phyloP scores from a whole-genome alignment of 2,329 filamentous ascomycete genomes.

The Diaporthe ampelina region DNA sequence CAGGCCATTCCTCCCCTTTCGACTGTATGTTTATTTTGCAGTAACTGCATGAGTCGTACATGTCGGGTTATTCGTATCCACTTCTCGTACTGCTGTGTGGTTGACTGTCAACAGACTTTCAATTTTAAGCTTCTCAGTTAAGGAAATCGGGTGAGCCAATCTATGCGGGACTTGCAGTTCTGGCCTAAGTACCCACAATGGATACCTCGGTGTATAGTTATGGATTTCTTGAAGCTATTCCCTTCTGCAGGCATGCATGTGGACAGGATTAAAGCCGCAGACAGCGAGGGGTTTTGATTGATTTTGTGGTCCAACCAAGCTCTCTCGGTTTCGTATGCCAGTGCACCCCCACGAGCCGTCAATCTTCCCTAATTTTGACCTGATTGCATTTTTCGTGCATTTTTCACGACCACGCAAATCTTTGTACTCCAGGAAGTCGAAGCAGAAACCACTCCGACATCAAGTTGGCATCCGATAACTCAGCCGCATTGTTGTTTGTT shows the following conservation, averaged over 20 bases:
- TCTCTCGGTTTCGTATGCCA: neutral
- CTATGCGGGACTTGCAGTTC: neutral
- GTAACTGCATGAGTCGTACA: neutral
- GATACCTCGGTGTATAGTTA: neutral
- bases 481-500: neutral
- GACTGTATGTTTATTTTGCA: neutral
- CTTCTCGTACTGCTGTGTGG: neutral
- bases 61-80: neutral
- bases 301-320: neutral
- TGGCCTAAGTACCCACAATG: neutral
- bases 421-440: neutral
- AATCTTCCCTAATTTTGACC: neutral
- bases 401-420: neutral
- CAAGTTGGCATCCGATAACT: too few relatives aligned
- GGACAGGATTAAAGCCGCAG: neutral
- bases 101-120: neutral
- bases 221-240: neutral
- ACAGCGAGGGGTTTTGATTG: neutral
- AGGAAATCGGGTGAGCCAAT: neutral
- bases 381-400: neutral
- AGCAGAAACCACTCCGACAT: too few relatives aligned
- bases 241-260: too few relatives aligned
- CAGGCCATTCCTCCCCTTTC: neutral
- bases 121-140: neutral
- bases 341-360: neutral